Base-by-base conservation (phyloP, 106 monocot species). In the Alisma plantagoaquatica region DNA sequence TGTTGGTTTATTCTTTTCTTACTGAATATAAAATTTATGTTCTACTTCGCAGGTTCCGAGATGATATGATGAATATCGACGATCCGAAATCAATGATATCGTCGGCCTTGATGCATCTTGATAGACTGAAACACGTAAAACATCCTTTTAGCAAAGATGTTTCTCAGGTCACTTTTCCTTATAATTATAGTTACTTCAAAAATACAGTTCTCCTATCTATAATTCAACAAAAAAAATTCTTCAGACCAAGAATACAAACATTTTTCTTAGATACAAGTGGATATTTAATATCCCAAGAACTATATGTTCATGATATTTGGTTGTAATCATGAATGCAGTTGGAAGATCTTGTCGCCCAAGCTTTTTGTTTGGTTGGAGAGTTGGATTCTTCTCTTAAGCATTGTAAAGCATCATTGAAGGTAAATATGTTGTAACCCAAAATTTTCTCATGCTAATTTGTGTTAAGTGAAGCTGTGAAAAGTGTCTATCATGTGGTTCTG, bases 121-220 rank as follows among this genome's bases (percentile, higher is more conserved):
- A 24, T 67, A 44, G 23, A 7, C 56, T 90, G n/a, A 68, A 53
- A 65, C 80, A 61, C 29, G 30, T 80, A 6, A 80, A 66, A 46
- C 90, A 90, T 69, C 67, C 55, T 29, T 84, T 77, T 62, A 80
- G 84, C 74, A 90, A 69, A 61, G 28, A 60, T 42, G 53, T 84
- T 67, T 79, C 90, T 51, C 70, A 80, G 84, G 90, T 90, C 11
- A 17, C 20, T 21, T n/a, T 8, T 32, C 18, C 1, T 55, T 33
- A 31, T n/a, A n/a, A 55, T 49, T 27, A 49, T 10, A 49, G 12
- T 51, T 51, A 27, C 24, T 24, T 51, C 20, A 5, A 1, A n/a
- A n/a, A n/a, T n/a, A n/a, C n/a, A n/a, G n/a, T n/a, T n/a, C n/a
- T n/a, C n/a, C n/a, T n/a, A n/a, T n/a, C n/a, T n/a, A n/a, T n/a